A percentile compares a stretch with the other conserved stretches of the same genome.
phyloP scores from a whole-genome alignment of 192 early-diverging fungal genomes.

The Paraglomus brasilianum region DNA sequence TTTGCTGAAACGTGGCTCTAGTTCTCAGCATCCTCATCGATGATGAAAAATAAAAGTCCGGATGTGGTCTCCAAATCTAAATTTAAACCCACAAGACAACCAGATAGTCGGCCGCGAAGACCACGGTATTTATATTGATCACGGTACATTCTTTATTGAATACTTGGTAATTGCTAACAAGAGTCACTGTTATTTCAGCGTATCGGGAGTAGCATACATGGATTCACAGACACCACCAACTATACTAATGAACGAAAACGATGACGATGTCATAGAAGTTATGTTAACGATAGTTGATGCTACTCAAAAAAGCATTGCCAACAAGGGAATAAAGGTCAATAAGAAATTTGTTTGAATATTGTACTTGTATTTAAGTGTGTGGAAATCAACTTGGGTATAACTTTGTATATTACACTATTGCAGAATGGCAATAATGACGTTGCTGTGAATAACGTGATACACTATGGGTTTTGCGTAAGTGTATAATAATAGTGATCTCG shows the following conservation, averaged over 20 bases:
- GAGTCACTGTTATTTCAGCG: slow-evolving; percentile 32
- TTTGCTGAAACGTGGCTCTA: slow-evolving; percentile 10
- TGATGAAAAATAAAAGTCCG: slow-evolving; percentile 34
- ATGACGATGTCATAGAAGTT: slow-evolving; percentile 46
- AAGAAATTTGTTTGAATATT: neutral
- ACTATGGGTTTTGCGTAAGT: slow-evolving; percentile 43
- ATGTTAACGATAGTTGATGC: slow-evolving; percentile 39
- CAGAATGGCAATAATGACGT: neutral
- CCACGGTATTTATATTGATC: slow-evolving; percentile 26
- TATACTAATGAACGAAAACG: slow-evolving; percentile 56
- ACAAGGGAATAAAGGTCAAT: slow-evolving; percentile 19
- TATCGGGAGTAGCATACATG: slow-evolving; percentile 51
- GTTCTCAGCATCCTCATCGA: slow-evolving; percentile 20
- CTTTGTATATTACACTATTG: neutral
- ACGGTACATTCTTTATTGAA: neutral
- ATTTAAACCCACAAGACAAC: slow-evolving; percentile 26
- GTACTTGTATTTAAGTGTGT: slow-evolving; percentile 1
- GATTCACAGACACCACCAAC: slow-evolving; percentile 41
- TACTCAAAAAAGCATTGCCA: slow-evolving; percentile 3
- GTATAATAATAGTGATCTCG: slow-evolving; percentile 17
- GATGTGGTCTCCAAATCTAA: slow-evolving; percentile 31
- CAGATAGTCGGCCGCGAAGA: slow-evolving; percentile 33
- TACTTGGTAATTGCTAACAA: neutral
- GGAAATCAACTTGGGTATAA: neutral
- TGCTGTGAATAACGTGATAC: slow-evolving; percentile 26